phyloP scores from a whole-genome alignment of 1,284 basidiomycete species.

The Naganishia cerealis region DNA sequence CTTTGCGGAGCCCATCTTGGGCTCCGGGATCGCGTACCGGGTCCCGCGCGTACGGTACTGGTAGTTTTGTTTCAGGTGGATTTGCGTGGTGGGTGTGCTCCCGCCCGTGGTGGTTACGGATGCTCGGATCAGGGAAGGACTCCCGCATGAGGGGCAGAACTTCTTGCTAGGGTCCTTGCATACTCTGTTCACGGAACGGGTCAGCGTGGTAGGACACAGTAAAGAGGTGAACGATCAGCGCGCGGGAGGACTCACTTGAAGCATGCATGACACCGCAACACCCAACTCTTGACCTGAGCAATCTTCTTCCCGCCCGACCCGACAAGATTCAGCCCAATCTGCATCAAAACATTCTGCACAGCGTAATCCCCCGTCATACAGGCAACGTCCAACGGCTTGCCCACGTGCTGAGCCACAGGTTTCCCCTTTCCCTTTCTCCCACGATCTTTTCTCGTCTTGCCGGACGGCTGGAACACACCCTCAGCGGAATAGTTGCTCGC shows the following conservation, averaged over 20 bases:
- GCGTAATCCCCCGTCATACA: constrained; percentile 99
- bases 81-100: constrained; percentile 65
- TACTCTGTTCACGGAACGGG: constrained; percentile 62
- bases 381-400: constrained; percentile 63
- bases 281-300: constrained; percentile 89
- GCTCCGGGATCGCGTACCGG: constrained; percentile 86
- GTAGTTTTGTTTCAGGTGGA: constrained; percentile 92
- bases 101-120: constrained; percentile 76
- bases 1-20: constrained; percentile 85
- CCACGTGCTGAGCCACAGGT: constrained; percentile 45
- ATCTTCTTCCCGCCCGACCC: constrained; percentile 88
- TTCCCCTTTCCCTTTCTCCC: constrained; percentile 26
- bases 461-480: constrained; percentile 16
- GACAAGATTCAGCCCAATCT: constrained; percentile 91
- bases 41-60: constrained; percentile 91
- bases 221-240: not conserved
- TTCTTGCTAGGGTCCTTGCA: constrained; percentile 94
- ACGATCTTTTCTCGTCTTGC: constrained; percentile 24
- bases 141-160: constrained; percentile 97
- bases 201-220: constrained; percentile 1
- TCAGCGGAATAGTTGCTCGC: constrained; percentile 38
- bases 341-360: constrained; percentile 95
- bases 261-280: constrained; percentile 94
- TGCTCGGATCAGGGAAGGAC: constrained; percentile 83
- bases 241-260: constrained; percentile 75